Evolutionary conservation across 2,329 filamentous ascomycete species (phyloP), one percentile per base, ranked within the genome.

Genomic region (Periglandula ipomoeae): DNA sequence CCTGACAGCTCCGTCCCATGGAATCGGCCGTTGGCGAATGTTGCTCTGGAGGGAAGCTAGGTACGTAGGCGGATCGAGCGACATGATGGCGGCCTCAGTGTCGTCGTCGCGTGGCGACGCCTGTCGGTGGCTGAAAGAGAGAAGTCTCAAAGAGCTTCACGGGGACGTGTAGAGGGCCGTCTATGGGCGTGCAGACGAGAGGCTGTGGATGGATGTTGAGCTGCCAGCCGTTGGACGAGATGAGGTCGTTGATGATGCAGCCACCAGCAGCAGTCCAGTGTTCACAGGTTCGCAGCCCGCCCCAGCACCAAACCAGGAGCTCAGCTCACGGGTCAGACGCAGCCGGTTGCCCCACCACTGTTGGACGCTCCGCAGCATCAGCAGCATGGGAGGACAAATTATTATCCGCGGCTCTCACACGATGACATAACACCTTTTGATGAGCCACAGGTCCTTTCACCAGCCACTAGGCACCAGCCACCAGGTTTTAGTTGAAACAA

Each of bases 1-100:
- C 67, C 93, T 82, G 57, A 95, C 89, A 61, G 91, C 90, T 61
- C 91, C 91, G 70, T 97, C 91, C 93, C 93, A 98, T 50, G 91
- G 90, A 70, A 98, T 95, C 56, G 90, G 90, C 58, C 93, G 82
- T 64, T 88, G 86, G 64, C 93, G 88, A 67, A 97, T 95, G 76
- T 97, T 97, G 80, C 88, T 94, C 74, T 95, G 90, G 58, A 96
- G 79, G 58, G 89, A 91, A 64, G 72, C 71, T 50, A 82, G 82
- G 69, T 96, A 96, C 51, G 87, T 87, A 51, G 90, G 90, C 58
- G 89, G 86, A 65, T 96, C 89, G 68, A 95, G 81, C 65, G 89
- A 91, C 90, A 96, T 96, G 58, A 47, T 62, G 61, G 53, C 53
- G 53, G 56, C 50, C 44, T 40, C 20, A 30, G 22, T n/a, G 39